A percentile compares a stretch with the other conserved stretches of the same genome.
Evolutionary conservation across 2,329 filamentous ascomycete genomes (phyloP).

Genomic region (Harringtonia aguacate): DNA sequence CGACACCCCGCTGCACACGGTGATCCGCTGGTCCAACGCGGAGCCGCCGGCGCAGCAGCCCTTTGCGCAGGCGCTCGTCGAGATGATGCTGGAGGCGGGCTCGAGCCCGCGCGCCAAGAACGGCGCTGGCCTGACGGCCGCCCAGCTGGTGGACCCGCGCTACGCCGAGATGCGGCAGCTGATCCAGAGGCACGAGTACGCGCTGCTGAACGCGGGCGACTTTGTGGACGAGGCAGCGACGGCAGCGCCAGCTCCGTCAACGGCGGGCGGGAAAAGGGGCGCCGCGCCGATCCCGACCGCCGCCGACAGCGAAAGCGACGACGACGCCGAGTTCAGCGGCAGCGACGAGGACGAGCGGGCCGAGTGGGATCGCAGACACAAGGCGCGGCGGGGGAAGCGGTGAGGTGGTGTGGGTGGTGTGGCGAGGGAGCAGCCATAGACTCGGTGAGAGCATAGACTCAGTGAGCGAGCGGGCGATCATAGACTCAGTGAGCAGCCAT

Average conservation of each 20-base stretch:
- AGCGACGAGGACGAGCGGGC: slow-evolving; percentile 55
- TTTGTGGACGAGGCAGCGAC: slow-evolving; percentile 29
- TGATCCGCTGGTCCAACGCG: slow-evolving; percentile 65
- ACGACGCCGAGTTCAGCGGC: slow-evolving; percentile 51
- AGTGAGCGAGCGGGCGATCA: no score
- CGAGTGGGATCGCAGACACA: slow-evolving; percentile 43
- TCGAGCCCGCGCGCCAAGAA: slow-evolving; percentile 49
- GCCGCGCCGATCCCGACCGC: neutral
- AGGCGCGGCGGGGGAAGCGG: slow-evolving; percentile 15
- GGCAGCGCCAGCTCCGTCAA: slow-evolving; percentile 9
- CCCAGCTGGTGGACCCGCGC: slow-evolving; percentile 62
- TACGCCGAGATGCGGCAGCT: slow-evolving; percentile 52
- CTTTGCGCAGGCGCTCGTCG: slow-evolving; percentile 55
- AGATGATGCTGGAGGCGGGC: slow-evolving; percentile 77
- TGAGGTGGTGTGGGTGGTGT: slow-evolving; percentile 14
- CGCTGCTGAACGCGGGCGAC: slow-evolving; percentile 45
- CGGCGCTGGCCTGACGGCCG: slow-evolving; percentile 60
- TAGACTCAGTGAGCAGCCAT: no score
- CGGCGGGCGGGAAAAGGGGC: slow-evolving; percentile 10
- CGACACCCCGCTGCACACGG: slow-evolving; percentile 72
- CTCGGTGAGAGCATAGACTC: no score
- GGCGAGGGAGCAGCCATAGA: slow-evolving; percentile 1
- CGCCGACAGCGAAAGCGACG: slow-evolving; percentile 28
- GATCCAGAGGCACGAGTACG: slow-evolving; percentile 59
- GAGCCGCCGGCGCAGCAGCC: slow-evolving; percentile 52